A percentile compares a stretch with the other conserved stretches of the same genome.
These are phyloP conservation scores for Arachnomyces sp. DNA, from an alignment of 2,329 filamentous ascomycete species.

Conservation along the genomic window DNA sequence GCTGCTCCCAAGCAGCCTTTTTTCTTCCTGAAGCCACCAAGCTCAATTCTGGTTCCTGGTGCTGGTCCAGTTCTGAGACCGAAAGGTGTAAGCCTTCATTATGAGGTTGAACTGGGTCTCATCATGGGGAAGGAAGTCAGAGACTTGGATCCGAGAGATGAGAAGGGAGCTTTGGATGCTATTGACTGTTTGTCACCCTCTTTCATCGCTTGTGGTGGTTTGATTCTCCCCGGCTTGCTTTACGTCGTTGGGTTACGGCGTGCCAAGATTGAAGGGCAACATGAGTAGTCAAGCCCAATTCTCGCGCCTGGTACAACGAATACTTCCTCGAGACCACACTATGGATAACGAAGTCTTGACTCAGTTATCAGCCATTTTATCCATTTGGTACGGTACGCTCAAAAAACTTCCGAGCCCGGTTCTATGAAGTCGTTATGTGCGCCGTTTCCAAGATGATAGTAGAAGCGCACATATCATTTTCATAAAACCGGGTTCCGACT, in stretches of 20 bases:
- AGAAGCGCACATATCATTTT: neutral
- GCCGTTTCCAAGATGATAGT: neutral
- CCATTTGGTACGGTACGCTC: slow-evolving; percentile 6
- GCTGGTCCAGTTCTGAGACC: slow-evolving; percentile 76
- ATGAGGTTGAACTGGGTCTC: slow-evolving; percentile 88
- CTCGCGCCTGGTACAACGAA: too few species aligned
- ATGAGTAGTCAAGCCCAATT: too few species aligned
- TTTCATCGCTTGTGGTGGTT: neutral
- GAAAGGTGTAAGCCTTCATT: slow-evolving; percentile 77
- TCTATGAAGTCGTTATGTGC: neutral
- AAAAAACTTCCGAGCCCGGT: neutral
- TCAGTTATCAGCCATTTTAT: neutral
- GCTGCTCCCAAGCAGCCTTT: slow-evolving; percentile 87
- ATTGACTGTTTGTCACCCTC: slow-evolving; percentile 58
- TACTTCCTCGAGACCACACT: too few species aligned
- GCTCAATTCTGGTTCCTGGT: slow-evolving; percentile 71
- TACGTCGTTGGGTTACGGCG: slow-evolving; percentile 10
- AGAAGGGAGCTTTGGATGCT: slow-evolving; percentile 67
- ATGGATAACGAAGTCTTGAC: neutral
- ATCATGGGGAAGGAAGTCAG: slow-evolving; percentile 75
- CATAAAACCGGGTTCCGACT: too few species aligned
- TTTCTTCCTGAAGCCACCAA: slow-evolving; percentile 95
- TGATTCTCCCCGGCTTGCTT: slow-evolving; percentile 7
- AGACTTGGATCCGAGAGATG: slow-evolving; percentile 68
- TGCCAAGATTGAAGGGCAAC: too few species aligned